Evolutionary conservation across 768 basidiomycete species (phyloP).

Genomic region (Boletus speciosus): DNA sequence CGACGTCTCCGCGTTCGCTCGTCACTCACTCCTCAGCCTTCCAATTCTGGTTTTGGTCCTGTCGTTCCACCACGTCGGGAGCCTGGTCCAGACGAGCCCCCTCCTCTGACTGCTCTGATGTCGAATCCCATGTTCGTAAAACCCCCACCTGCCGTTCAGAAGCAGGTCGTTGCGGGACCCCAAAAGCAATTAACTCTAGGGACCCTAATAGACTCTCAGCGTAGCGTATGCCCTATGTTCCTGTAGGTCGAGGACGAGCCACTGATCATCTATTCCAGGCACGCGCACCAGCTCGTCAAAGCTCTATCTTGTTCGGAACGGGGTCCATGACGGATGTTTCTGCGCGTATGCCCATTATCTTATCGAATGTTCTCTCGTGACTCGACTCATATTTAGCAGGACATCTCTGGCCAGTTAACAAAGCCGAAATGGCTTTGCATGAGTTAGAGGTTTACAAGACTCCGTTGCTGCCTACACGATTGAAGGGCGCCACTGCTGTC

Average conservation of each 20-base stretch:
- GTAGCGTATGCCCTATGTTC: constrained; percentile 43
- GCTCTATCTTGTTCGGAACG: constrained; percentile 47
- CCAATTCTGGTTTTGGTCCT: constrained; percentile 41
- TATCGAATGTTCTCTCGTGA: constrained; percentile 4
- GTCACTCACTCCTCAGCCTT: constrained; percentile 69
- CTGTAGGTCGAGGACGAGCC: not conserved
- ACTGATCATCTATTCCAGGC: constrained; percentile 32
- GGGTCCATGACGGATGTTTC: constrained; percentile 33
- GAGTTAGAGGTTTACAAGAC: constrained; percentile 78
- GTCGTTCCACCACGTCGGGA: constrained; percentile 35
- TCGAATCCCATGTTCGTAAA: constrained; percentile 70
- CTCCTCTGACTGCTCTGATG: constrained; percentile 56
- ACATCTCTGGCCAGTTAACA: constrained; percentile 37
- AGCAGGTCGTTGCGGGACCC: constrained; percentile 16
- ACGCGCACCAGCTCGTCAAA: constrained; percentile 50
- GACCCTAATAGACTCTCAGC: constrained; percentile 53
- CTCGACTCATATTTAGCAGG: constrained; percentile 23
- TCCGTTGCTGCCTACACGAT: constrained; percentile 65
- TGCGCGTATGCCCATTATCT: constrained; percentile 28
- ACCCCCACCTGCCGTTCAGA: constrained; percentile 42
- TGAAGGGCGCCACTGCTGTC: constrained; percentile 38
- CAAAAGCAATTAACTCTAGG: constrained; percentile 49
- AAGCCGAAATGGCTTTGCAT: constrained; percentile 65
- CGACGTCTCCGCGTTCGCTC: constrained; percentile 54
- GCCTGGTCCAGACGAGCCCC: constrained; percentile 65